Base-by-base conservation (phyloP, 2,329 filamentous ascomycete species). In the Aschersonia sp. region DNA sequence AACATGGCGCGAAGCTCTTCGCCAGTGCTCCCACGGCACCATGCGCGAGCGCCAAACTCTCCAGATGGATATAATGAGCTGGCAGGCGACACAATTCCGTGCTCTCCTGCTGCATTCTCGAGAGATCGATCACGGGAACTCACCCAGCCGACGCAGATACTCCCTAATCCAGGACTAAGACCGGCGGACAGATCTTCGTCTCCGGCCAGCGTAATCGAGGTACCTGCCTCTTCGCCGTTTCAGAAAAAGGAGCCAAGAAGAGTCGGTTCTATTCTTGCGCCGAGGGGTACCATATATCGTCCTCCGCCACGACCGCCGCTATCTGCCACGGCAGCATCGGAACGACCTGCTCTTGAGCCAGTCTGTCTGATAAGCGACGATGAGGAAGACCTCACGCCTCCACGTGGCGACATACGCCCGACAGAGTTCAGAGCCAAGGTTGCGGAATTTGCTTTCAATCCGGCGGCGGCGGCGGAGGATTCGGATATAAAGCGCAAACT, bases 201-300 rank as follows among this genome's bases (percentile, higher is more conserved):
- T 0, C 68, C 68, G 7, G 55, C 63, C 30, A 67, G 68, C 35
- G 57, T 69, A 14, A 60, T 96, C 48, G 89, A 95, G 62, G 89
- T 96, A 4, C 81, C 83, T 32, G 86, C 87, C n/a, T 96, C 89
- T 4, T 96, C 90, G 1, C 89, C 88, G 2, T 73, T 81, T 49
- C 75, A 55, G 56, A 59, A 55, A 60, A 61, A 56, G 47, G 55
- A 57, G 46, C 49, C 56, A 31, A 48, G 58, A 30, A 54, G 54
- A 45, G 50, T 68, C 30, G 76, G 74, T 29, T 79, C 71, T 52
- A 66, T 78, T 43, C 83, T 94, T 69, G 85, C 86, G 37, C 85
- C 87, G 31, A 75, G 80, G 43, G 85, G 87, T 6, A 94, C 87
- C 0, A 63, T 72, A 8, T 90, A 85, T 57, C 75, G 77, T 53